Evolutionary conservation across 805 yeast genomes (phyloP), one percentile per base, ranked within the genome.

Genomic region (Nakazawaea anatomiae): DNA sequence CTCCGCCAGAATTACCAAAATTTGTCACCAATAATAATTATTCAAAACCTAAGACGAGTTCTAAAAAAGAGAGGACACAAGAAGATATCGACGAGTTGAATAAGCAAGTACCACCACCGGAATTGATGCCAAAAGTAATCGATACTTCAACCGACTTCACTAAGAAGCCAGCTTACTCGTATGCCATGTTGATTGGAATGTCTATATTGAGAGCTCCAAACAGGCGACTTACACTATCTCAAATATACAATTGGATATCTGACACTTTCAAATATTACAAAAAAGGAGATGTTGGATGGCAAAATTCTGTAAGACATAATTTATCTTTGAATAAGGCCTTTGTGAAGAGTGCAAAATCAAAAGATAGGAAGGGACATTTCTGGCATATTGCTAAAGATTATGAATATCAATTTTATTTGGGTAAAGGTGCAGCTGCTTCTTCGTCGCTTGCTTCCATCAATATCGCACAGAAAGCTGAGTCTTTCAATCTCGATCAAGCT

Each of bases 301-400:
- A 92, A 68, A 92, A 92, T 69, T 91, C 97, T 35, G 94, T 92
- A 55, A 83, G 99, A 55, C 99, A 92, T 68, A 92, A 94, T 58
- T 72, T 92, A 32, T 89, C 97, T 10, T 75, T 92, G 59, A 94
- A 92, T 68, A 94, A 94, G 63, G 96, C 97, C 0, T 92, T 92
- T 63, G 76, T 86, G 46, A 92, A 92, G 68, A 85, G 94, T 27
- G 96, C 88, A 57, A 86, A 91, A 65, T 91, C 97, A 10, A 85
- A 87, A 58, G 95, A 87, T 69, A 90, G 92, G 6, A 87, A 87
- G 64, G 94, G 94, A 34, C 96, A 91, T 69, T 92, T 85, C 66
- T 92, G 99, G 99, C 82, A 85, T 58, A 87, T 92, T 47, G 87
- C 84, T 54, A 72, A 79, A n/a, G 96, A 96, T 5, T 80, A 75